phyloP scores from a whole-genome alignment of 78 protist genomes.

The Parvularia atlantis region DNA sequence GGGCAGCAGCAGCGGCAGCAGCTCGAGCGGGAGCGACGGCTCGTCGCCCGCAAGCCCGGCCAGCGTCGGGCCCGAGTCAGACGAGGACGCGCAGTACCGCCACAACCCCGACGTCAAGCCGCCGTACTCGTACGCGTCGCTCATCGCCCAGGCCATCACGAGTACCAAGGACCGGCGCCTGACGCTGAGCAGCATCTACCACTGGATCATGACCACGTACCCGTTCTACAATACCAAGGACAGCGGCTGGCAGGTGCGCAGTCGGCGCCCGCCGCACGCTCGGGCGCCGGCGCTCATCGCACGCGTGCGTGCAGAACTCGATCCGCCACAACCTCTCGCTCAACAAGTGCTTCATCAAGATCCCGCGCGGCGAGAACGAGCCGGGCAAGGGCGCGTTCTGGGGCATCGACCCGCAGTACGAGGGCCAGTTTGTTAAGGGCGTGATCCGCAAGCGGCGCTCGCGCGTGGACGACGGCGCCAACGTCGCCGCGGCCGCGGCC shows the following conservation, averaged over 20 bases:
- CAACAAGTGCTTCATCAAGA: slow-evolving; percentile 10
- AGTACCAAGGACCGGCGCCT: neutral
- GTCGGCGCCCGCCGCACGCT: neutral
- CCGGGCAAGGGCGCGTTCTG: slow-evolving; percentile 23
- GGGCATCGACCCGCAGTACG: neutral
- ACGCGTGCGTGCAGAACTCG: slow-evolving; percentile 3
- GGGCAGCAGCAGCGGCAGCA: no score
- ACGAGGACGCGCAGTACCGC: no score
- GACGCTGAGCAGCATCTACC: slow-evolving; percentile 14
- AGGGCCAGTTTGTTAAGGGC: no score
- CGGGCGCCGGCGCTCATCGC: neutral
- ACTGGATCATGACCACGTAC: slow-evolving; percentile 5
- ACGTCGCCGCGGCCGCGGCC: no score
- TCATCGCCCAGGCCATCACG: slow-evolving; percentile 3
- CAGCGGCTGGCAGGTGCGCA: neutral
- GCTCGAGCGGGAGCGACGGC: no score
- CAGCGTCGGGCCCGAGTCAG: no score
- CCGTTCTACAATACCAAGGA: neutral
- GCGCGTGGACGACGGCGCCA: no score
- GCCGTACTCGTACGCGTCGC: slow-evolving; percentile 4
- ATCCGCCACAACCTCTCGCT: slow-evolving; percentile 43
- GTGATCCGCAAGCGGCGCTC: no score
- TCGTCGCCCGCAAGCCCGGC: no score
- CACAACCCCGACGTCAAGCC: slow-evolving; percentile 3
- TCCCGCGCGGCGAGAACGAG: neutral